phyloP scores from a whole-genome alignment of 108 stramenopile genomes.

The Conticribra guillardii region DNA sequence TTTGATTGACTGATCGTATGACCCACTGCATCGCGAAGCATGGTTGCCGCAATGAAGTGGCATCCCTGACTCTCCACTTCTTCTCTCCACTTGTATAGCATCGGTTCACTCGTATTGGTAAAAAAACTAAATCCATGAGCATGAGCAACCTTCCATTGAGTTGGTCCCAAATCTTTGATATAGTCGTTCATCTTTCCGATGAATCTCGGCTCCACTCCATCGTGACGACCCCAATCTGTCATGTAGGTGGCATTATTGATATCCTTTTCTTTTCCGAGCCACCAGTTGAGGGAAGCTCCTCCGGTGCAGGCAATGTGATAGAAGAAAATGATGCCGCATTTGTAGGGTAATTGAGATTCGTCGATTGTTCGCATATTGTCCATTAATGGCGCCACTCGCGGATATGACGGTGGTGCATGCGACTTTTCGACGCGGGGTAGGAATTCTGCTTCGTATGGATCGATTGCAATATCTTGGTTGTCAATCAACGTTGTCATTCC shows the following conservation, averaged over 20 bases:
- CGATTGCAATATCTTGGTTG: background rate
- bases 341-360: background rate
- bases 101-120: slow-evolving; percentile 40
- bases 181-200: slow-evolving; percentile 29
- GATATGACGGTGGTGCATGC: no score
- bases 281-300: slow-evolving; percentile 39
- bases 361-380: background rate
- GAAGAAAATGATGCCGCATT: slow-evolving; percentile 45
- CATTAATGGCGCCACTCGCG: background rate
- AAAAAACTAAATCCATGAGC: slow-evolving; percentile 47
- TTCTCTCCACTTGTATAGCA: slow-evolving; percentile 42
- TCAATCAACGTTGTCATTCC: background rate
- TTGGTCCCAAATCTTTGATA: slow-evolving; percentile 3
- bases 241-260: slow-evolving; percentile 38
- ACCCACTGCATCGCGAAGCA: slow-evolving; percentile 43
- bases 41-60: slow-evolving; percentile 33
- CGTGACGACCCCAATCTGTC: slow-evolving; percentile 45
- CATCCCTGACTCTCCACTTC: slow-evolving; percentile 39
- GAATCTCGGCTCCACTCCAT: slow-evolving; percentile 24
- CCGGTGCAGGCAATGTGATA: slow-evolving; percentile 48
- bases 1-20: slow-evolving; percentile 44
- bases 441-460: background rate
- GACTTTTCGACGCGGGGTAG: background rate
- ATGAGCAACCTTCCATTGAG: slow-evolving; percentile 50
- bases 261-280: slow-evolving; percentile 45